phyloP scores from a whole-genome alignment of 164 flowering plant species.

The Vitis labrusca region DNA sequence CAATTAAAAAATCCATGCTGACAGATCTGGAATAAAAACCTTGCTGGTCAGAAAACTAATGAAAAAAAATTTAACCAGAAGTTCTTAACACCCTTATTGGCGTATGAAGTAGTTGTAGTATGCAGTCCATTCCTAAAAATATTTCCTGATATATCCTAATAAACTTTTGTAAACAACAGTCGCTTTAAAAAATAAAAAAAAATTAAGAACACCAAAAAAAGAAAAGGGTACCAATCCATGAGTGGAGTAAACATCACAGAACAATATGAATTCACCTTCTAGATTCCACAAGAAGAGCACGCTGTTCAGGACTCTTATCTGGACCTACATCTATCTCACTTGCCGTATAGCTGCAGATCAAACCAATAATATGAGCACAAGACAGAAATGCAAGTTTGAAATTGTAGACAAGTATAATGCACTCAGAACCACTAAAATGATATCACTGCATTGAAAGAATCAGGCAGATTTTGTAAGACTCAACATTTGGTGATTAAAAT shows the following conservation, averaged over 20 bases:
- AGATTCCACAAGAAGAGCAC: slow-evolving; percentile 73
- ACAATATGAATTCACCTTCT: slow-evolving; percentile 52
- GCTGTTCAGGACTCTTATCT: slow-evolving; percentile 64
- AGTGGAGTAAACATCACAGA: not conserved
- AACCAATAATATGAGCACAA: not conserved
- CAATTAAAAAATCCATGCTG: too few species aligned
- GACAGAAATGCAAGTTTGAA: not conserved
- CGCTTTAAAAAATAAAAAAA: not conserved
- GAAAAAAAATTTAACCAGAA: too few species aligned
- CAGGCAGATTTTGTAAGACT: not conserved
- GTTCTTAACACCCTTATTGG: too few species aligned
- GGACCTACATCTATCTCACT: slow-evolving; percentile 45
- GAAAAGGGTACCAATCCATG: not conserved
- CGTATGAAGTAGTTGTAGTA: too few species aligned
- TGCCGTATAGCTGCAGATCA: slow-evolving; percentile 51
- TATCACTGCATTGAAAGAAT: not conserved
- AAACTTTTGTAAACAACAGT: too few species aligned
- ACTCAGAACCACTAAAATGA: not conserved
- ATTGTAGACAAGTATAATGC: not conserved
- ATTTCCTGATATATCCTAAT: too few species aligned
- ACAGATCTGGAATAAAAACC: too few species aligned
- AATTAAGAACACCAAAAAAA: not conserved
- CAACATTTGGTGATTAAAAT: not conserved
- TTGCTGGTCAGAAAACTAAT: too few species aligned
- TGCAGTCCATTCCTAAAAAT: too few species aligned